These are phyloP conservation scores for Cryptomeria japonica DNA, from an alignment of 75 land plant genomes.

Conservation along the genomic window DNA sequence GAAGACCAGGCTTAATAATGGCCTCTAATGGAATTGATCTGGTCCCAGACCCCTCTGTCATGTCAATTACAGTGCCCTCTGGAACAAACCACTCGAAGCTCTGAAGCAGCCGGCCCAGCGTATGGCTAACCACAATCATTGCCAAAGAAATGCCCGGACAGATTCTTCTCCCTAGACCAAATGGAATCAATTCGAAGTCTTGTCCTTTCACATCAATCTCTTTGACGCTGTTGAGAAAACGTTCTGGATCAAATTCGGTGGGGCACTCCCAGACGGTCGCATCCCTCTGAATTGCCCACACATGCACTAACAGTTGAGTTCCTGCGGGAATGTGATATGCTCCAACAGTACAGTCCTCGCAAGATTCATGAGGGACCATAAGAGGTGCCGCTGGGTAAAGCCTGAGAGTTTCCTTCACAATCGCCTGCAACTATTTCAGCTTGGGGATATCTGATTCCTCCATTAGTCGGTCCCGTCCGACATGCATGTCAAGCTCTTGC, in stretches of 20 bases:
- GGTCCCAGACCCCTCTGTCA: conserved; percentile 69
- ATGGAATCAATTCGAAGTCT: conserved; percentile 58
- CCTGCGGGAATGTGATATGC: conserved; percentile 16
- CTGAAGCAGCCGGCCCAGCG: conserved; percentile 59
- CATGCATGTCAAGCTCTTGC: too few relatives aligned
- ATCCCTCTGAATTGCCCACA: conserved; percentile 66
- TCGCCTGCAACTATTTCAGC: too few relatives aligned
- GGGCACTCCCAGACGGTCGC: conserved; percentile 54
- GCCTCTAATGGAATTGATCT: conserved; percentile 35
- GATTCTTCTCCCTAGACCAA: conserved; percentile 22
- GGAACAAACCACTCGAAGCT: conserved; percentile 57
- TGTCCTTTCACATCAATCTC: conserved; percentile 44
- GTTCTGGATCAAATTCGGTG: conserved; percentile 48
- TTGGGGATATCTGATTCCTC: too few relatives aligned
- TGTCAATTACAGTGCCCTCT: conserved; percentile 45
- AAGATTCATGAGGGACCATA: too few relatives aligned
- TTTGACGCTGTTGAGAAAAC: conserved; percentile 44
- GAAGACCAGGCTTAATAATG: not conserved
- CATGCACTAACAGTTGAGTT: conserved; percentile 46
- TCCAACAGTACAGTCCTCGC: not conserved
- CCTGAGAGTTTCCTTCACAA: too few relatives aligned
- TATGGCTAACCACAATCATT: conserved; percentile 35
- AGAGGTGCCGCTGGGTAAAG: too few relatives aligned
- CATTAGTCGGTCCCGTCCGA: too few relatives aligned
- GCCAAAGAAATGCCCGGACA: conserved; percentile 65